Percentiles rank a stretch among this genome's conserved stretches.
Evolutionary conservation across 208 protist genomes (phyloP).

Genomic region (Leishmania amazonensis): DNA sequence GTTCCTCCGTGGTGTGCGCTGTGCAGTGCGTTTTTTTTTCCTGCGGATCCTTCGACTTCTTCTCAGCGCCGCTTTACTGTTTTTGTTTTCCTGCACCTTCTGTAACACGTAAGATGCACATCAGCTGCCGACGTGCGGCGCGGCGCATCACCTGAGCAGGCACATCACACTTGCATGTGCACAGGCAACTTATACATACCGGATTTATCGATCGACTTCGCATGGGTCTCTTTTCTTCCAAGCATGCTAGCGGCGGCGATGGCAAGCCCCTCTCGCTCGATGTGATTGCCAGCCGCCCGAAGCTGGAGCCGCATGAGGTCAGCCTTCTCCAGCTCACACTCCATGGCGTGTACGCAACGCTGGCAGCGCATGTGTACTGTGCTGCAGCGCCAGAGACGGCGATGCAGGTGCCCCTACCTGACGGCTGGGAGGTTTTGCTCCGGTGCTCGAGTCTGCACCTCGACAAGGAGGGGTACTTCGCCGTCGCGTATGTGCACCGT

Average conservation of each 20-base stretch:
- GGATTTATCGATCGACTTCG: neutral
- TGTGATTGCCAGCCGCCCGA: slow-evolving; percentile 39
- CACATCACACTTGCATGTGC: neutral
- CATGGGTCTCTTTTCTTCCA: slow-evolving; percentile 29
- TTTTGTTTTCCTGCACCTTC: neutral
- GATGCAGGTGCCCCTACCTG: slow-evolving; percentile 44
- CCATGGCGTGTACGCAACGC: slow-evolving; percentile 71
- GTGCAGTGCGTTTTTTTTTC: neutral
- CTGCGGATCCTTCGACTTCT: neutral
- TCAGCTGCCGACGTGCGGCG: neutral
- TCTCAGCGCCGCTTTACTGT: neutral
- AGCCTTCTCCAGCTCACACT: slow-evolving; percentile 59
- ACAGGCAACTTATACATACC: neutral
- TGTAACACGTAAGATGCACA: neutral
- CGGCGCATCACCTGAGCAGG: neutral
- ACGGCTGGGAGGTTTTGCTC: slow-evolving; percentile 75
- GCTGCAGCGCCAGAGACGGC: slow-evolving; percentile 30
- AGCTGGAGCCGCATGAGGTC: slow-evolving; percentile 56
- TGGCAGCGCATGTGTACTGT: slow-evolving; percentile 80
- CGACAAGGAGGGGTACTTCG: slow-evolving; percentile 88
- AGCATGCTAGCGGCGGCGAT: neutral
- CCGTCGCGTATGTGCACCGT: slow-evolving; percentile 81
- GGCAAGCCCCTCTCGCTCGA: slow-evolving; percentile 34
- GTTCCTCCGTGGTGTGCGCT: neutral
- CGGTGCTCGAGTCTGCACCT: slow-evolving; percentile 65